Percentiles rank a stretch among this genome's conserved stretches.
These are phyloP conservation scores for Myxozyma monticola DNA, from an alignment of 805 yeast genomes.

Conservation along the genomic window DNA sequence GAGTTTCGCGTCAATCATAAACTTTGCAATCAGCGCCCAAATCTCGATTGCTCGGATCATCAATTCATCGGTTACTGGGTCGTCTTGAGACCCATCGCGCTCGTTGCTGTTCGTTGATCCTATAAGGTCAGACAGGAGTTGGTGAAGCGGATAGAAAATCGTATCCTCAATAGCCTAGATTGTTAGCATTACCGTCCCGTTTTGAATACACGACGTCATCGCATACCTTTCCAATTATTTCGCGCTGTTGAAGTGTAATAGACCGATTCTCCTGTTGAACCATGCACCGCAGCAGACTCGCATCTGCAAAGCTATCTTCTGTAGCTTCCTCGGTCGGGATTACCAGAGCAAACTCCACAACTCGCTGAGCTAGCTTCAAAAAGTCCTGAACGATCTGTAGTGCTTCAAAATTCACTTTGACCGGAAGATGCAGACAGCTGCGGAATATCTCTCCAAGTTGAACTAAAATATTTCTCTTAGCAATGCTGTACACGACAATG, in stretches of 20 bases:
- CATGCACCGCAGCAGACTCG: slow-evolving; percentile 13
- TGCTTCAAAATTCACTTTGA: slow-evolving; percentile 14
- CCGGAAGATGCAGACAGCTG: slow-evolving; percentile 14
- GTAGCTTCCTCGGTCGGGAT: not conserved
- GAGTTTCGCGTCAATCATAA: slow-evolving; percentile 2
- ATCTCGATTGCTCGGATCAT: slow-evolving; percentile 9
- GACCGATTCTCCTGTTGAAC: slow-evolving; percentile 12
- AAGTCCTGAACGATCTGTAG: slow-evolving; percentile 14
- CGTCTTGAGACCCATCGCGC: not conserved
- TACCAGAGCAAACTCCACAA: not conserved
- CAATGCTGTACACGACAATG: not conserved
- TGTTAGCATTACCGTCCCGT: not conserved
- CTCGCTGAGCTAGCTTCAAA: slow-evolving; percentile 4
- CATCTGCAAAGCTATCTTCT: slow-evolving; percentile 17
- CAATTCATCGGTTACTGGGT: slow-evolving; percentile 4
- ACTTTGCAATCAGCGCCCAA: slow-evolving; percentile 19
- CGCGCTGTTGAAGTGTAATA: slow-evolving; percentile 3
- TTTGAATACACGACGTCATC: not conserved
- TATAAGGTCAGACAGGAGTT: slow-evolving; percentile 17
- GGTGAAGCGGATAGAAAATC: slow-evolving; percentile 11
- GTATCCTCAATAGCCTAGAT: slow-evolving; percentile 6
- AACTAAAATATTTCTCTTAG: slow-evolving; percentile 1
- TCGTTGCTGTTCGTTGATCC: slow-evolving; percentile 4
- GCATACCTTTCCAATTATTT: slow-evolving; percentile 12
- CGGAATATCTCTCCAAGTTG: slow-evolving; percentile 13